Evolutionary conservation across 345 rosid species (phyloP), one percentile per base, ranked within the genome.

Genomic region (Boechera retrofracta): DNA sequence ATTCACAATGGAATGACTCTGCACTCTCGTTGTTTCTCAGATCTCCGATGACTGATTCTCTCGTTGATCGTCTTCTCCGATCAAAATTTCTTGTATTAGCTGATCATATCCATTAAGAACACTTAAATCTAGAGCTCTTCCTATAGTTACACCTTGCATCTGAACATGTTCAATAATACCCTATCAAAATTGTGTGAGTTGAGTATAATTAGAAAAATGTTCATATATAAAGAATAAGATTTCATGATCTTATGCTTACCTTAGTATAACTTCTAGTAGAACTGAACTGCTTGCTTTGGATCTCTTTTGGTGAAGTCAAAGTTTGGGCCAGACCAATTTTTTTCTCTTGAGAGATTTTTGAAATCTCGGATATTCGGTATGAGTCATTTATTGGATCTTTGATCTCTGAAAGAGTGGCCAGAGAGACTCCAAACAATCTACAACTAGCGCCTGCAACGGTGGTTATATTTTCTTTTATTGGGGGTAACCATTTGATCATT

Each of bases 41-140:
- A 1, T 21, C 24, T 21, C 24, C 24, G 24, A 21, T 21, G 24
- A 21, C 24, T 21, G 24, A 21, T 21, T 21, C 24, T 21, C 24
- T 21, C 24, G 21, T 21, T 21, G 24, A 21, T 21, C 24, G 24
- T 21, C 24, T 21, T 21, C 24, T 21, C 24, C 24, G 24, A 21
- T 21, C 24, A 21, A 21, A 1, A 1, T 21, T 21, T 21, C 24
- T 21, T 21, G 63, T 38, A 80, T 81, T 78, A 91, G 59, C 47
- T 85, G 88, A 0, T 78, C 80, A 16, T 89, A 89, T 79, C 83
- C 83, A 68, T 70, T 64, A 64, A 91, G 80, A 77, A 79, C 75
- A 11, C 82, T 64, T 56, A 91, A 87, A 77, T 91, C 93, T 69
- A 89, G 81, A 38, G 87, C 82, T 79, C 91, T 82, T 41, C 85